Evolutionary conservation across 169 alveolate species (phyloP).

Genomic region (Miamiensis avidus): DNA sequence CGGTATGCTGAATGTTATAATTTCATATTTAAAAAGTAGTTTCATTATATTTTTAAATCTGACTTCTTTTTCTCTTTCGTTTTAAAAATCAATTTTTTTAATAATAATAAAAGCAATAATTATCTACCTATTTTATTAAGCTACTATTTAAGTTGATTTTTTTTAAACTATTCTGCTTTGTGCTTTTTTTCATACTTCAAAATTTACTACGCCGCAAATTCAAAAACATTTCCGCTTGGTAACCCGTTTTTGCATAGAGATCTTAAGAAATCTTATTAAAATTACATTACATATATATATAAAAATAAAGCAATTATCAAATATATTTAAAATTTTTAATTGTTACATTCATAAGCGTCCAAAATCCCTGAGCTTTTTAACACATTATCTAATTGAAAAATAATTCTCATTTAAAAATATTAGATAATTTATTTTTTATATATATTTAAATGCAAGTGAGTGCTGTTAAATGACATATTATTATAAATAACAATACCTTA

Average conservation of each 20-base stretch:
- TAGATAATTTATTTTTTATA: not conserved
- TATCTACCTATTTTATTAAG: not conserved
- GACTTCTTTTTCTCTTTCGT: too few relatives aligned
- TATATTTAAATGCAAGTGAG: too few relatives aligned
- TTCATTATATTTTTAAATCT: too few relatives aligned
- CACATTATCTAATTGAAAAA: conserved; percentile 14
- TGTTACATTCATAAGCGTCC: conserved; percentile 66
- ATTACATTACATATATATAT: not conserved
- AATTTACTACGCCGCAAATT: conserved; percentile 78
- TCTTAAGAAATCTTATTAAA: conserved; percentile 56
- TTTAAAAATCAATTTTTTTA: too few relatives aligned
- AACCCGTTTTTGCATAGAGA: conserved; percentile 82
- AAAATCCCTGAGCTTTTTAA: conserved; percentile 43
- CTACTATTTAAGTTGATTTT: not conserved
- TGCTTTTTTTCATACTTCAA: conserved; percentile 79
- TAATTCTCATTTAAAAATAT: too few relatives aligned
- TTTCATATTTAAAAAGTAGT: too few relatives aligned
- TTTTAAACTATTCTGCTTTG: conserved; percentile 12
- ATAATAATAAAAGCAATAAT: too few relatives aligned
- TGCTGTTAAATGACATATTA: too few relatives aligned
- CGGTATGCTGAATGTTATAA: too few relatives aligned
- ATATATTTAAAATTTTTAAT: too few relatives aligned
- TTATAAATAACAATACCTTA: too few relatives aligned
- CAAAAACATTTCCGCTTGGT: conserved; percentile 84
- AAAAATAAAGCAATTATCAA: not conserved